These are phyloP conservation scores for Tulasnella sp. DNA, from an alignment of 768 basidiomycete species.

Conservation along the genomic window DNA sequence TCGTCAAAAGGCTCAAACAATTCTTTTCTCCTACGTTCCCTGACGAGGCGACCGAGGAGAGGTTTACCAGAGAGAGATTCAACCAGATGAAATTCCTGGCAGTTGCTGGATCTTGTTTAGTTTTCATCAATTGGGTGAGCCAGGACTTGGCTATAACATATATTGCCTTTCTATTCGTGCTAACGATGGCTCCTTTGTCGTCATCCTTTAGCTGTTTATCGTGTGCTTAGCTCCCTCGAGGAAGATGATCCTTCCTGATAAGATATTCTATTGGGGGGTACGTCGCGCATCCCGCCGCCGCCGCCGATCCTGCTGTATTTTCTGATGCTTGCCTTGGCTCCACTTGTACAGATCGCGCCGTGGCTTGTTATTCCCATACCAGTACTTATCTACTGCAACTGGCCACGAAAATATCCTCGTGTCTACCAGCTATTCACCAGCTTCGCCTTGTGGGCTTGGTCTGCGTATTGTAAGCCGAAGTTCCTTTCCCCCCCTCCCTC, in stretches of 20 bases:
- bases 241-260: conserved; percentile 19
- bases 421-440: conserved; percentile 36
- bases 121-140: conserved; percentile 36
- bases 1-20: too few species aligned
- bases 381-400: conserved; percentile 36
- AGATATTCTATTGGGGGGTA: conserved; percentile 28
- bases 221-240: conserved; percentile 26
- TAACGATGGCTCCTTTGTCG: neutral
- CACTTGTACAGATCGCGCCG: conserved; percentile 10
- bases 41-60: conserved; percentile 14
- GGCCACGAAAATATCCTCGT: conserved; percentile 31
- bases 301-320: neutral
- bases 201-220: neutral
- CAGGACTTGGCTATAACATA: conserved; percentile 24
- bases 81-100: conserved; percentile 29
- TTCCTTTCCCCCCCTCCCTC: neutral
- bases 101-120: conserved; percentile 31
- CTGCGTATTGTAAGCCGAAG: conserved; percentile 6
- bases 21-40: neutral
- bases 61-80: conserved; percentile 21
- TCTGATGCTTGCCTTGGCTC: neutral
- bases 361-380: conserved; percentile 34
- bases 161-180: neutral
- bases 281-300: neutral
- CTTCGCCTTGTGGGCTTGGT: conserved; percentile 34